A percentile compares a stretch with the other conserved stretches of the same genome.
phyloP scores from a whole-genome alignment of 495 filamentous ascomycete species.

The Cercophora newfieldiana region DNA sequence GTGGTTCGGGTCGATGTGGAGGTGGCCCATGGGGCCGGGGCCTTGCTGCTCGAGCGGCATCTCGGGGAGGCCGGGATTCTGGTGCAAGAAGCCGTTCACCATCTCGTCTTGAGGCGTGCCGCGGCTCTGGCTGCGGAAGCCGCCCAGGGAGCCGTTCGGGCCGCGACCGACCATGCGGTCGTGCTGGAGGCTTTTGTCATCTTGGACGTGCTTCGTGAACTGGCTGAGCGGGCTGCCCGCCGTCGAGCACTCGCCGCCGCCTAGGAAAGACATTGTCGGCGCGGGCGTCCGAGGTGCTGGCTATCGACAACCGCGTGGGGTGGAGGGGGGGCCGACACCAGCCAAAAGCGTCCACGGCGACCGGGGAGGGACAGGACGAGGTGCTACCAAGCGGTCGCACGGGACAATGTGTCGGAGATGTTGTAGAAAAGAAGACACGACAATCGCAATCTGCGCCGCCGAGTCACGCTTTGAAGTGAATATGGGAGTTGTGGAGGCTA shows the following conservation, averaged over 20 bases:
- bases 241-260: slow-evolving; percentile 95
- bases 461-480: neutral
- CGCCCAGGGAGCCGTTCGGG: slow-evolving; percentile 46
- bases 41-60: slow-evolving; percentile 43
- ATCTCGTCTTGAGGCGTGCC: slow-evolving; percentile 59
- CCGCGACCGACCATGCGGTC: slow-evolving; percentile 78
- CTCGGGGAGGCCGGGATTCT: slow-evolving; percentile 52
- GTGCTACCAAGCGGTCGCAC: neutral
- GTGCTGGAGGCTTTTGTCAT: slow-evolving; percentile 91
- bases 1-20: slow-evolving; percentile 40
- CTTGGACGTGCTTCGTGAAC: slow-evolving; percentile 91
- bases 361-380: neutral
- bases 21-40: slow-evolving; percentile 36
- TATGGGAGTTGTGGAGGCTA: neutral
- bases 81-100: slow-evolving; percentile 90
- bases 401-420: neutral
- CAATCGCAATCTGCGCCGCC: neutral
- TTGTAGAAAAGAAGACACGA: neutral
- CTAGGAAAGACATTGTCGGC: slow-evolving; percentile 81
- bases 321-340: too few relatives aligned
- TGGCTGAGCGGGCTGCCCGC: slow-evolving; percentile 94
- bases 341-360: neutral
- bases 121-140: slow-evolving; percentile 45
- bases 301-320: too few relatives aligned
- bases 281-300: slow-evolving; percentile 16